Evolutionary conservation across 495 filamentous ascomycete genomes (phyloP).

Genomic region (Hyaloscypha variabilis): DNA sequence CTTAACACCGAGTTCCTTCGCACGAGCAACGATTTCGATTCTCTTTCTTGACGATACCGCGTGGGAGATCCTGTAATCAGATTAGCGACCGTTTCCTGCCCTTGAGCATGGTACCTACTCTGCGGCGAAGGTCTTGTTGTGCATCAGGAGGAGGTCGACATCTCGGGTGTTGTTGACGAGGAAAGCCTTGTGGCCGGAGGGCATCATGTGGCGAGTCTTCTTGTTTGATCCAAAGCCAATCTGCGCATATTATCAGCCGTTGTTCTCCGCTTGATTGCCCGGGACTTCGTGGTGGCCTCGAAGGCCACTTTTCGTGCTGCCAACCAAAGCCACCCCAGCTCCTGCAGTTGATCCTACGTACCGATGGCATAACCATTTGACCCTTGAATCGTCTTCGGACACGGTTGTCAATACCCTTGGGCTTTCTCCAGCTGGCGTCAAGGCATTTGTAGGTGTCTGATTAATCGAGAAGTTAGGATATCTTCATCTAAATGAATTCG

Average conservation of each 20-base stretch:
- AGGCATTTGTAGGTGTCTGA: conserved; percentile 84
- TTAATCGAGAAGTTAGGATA: not conserved
- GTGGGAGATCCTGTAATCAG: conserved; percentile 77
- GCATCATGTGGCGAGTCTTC: conserved; percentile 98
- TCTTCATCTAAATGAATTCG: no score
- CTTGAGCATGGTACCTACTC: conserved; percentile 68
- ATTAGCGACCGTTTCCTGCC: conserved; percentile 18
- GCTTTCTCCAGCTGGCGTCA: conserved; percentile 90
- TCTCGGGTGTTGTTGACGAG: conserved; percentile 94
- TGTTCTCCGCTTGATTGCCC: conserved; percentile 10
- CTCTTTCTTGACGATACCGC: conserved; percentile 98
- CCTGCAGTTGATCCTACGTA: conserved; percentile 55
- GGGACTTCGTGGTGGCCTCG: conserved; percentile 7
- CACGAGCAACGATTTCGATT: conserved; percentile 92
- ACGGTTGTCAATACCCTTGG: conserved; percentile 97
- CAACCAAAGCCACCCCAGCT: conserved; percentile 13
- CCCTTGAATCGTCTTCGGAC: conserved; percentile 93
- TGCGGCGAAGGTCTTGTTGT: conserved; percentile 97
- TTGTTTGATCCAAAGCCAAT: conserved; percentile 98
- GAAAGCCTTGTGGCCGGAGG: conserved; percentile 99
- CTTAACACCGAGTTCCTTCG: conserved; percentile 98
- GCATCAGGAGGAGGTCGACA: conserved; percentile 98
- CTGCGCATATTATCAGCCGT: conserved; percentile 46
- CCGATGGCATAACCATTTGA: conserved; percentile 94
- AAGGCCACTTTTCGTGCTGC: not conserved